Conservation (phyloP, 2,329 filamentous ascomycete genomes). For the Curvularia verruculosa region DNA sequence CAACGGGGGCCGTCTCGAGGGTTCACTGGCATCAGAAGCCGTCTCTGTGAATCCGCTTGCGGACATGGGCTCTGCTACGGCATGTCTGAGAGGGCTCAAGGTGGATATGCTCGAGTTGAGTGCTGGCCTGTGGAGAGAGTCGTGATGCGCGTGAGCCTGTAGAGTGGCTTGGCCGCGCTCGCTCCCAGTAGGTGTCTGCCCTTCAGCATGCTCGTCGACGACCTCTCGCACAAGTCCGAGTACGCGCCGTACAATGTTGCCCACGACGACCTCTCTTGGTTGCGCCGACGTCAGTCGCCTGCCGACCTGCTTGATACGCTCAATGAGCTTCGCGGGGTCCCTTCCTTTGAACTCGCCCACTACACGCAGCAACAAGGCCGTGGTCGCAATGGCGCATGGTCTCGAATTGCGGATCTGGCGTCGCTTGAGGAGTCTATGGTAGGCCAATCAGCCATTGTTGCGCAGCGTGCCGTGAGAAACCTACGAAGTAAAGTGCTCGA, state of each 20-base stretch:
- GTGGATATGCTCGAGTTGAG: slow-evolving; percentile 53
- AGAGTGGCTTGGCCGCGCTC: slow-evolving; percentile 61
- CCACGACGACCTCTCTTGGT: slow-evolving; percentile 87
- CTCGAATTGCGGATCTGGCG: slow-evolving; percentile 87
- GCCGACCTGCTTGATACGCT: slow-evolving; percentile 79
- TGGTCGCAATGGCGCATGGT: slow-evolving; percentile 88
- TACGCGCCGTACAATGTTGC: slow-evolving; percentile 90
- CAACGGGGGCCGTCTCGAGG: slow-evolving; percentile 63
- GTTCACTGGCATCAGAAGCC: slow-evolving; percentile 45
- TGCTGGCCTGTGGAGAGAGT: slow-evolving; percentile 45
- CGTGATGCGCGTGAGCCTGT: slow-evolving; percentile 44
- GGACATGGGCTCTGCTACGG: slow-evolving; percentile 45
- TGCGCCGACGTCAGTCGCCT: slow-evolving; percentile 80
- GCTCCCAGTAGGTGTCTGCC: slow-evolving; percentile 61
- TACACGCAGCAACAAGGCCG: slow-evolving; percentile 84
- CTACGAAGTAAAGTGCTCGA: slow-evolving; percentile 84
- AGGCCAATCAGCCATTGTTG: slow-evolving; percentile 7
- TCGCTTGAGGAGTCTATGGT: slow-evolving; percentile 78
- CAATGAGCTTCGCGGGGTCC: slow-evolving; percentile 78
- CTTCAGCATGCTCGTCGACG: slow-evolving; percentile 78
- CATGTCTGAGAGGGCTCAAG: slow-evolving; percentile 56
- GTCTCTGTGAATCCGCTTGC: slow-evolving; percentile 37
- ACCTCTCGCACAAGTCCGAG: slow-evolving; percentile 91
- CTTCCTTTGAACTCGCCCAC: slow-evolving; percentile 81
- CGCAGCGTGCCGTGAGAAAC: slow-evolving; percentile 38